Base-by-base conservation (phyloP, 2,329 filamentous ascomycete species). In the Penicillium sp. region DNA sequence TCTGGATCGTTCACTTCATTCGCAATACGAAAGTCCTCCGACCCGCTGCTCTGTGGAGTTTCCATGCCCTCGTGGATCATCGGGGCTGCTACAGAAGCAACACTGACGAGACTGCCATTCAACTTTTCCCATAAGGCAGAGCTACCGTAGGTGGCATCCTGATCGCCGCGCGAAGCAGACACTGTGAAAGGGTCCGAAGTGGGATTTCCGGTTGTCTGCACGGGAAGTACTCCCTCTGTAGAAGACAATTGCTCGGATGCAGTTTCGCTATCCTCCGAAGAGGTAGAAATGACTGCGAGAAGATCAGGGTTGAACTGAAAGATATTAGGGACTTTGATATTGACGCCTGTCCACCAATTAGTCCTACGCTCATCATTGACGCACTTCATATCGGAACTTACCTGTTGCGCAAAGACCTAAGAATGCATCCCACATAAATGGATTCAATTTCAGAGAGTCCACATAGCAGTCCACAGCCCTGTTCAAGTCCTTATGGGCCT, bases 351-450 rank as follows among this genome's bases (percentile, higher is more conserved):
- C 39, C 17, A 27, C 25, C 13, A 17, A 32, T 30, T 29, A 34
- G 10, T 11, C 3, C 9, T 26, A 29, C 27, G 13, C n/a, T 17
- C 6, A 27, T n/a, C 11, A 23, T 27, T 28, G 10, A 23, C 25
- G 15, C 12, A 7, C 14, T 30, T 8, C 9, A 26, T 12, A 5
- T 16, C 4, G 11, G 10, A 17, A 26, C 63, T 54, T 61, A 69
- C 77, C 79, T 29, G 77, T 85, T 57, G 95, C 88, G 60, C 89
- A 95, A 6, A 98, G 74, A 11, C 79, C 83, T 14, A 82, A 80
- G 55, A 96, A 96, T 0, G 90, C 89, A 70, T 98, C 92, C 92
- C 92, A 98, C 77, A 95, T 92, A 64, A 96, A 90, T 1, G 92
- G 89, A 56, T 96, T 98, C 37, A 81, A 64, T 65, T 89, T 93